Percentiles rank a stretch among this genome's conserved stretches.
Evolutionary conservation across 208 protist species (phyloP).

Genomic region (Leishmania lainsoni): DNA sequence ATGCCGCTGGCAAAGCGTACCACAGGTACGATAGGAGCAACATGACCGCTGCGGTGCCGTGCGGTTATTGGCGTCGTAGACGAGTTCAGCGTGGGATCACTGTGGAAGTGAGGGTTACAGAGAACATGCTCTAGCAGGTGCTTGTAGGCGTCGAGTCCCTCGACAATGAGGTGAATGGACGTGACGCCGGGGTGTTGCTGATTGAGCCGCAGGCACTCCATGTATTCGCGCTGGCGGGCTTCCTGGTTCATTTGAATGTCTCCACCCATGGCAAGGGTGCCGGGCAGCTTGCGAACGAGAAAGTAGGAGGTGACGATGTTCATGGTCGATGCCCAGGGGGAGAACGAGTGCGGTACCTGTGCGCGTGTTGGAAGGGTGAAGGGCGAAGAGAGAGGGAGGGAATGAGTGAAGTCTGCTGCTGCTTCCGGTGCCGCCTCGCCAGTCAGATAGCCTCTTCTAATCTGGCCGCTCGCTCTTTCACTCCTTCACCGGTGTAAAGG

Average conservation of each 20-base stretch:
- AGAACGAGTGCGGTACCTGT: not conserved
- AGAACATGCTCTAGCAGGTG: conserved; percentile 55
- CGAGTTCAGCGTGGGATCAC: not conserved
- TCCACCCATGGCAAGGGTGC: conserved; percentile 63
- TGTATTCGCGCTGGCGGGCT: conserved; percentile 71
- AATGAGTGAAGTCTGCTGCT: not conserved
- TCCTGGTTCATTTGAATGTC: conserved; percentile 26
- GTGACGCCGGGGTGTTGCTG: conserved; percentile 49
- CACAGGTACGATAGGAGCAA: conserved; percentile 43
- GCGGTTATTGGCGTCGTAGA: not conserved
- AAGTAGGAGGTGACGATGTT: conserved; percentile 87
- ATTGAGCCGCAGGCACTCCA: conserved; percentile 66
- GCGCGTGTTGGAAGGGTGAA: not conserved
- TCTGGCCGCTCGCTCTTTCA: not conserved
- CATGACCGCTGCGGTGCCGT: not conserved
- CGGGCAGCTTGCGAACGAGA: conserved; percentile 59
- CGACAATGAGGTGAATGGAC: conserved; percentile 66
- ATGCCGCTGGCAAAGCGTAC: conserved; percentile 28
- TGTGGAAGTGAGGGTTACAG: not conserved
- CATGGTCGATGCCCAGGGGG: conserved; percentile 32
- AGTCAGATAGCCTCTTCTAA: not conserved
- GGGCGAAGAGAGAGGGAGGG: not conserved
- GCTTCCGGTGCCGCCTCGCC: not conserved
- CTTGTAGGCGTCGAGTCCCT: conserved; percentile 56
- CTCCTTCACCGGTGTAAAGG: not conserved